phyloP scores from a whole-genome alignment of 2,329 filamentous ascomycete species.

The Fusarium buxicola region DNA sequence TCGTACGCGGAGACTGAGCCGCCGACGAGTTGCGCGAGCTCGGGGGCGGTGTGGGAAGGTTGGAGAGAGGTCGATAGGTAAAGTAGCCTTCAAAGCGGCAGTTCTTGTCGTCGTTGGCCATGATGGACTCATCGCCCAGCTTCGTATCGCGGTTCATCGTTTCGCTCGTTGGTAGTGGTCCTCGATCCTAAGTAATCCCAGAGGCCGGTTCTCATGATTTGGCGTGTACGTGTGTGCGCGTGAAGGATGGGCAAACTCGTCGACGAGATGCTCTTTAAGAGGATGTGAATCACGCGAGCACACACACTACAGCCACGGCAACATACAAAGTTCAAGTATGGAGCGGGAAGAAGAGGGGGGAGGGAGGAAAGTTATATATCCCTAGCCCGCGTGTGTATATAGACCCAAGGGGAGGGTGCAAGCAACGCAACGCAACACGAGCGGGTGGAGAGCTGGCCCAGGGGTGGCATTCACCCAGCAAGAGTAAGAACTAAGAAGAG shows the following conservation, averaged over 20 bases:
- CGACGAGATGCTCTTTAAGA: constrained; percentile 35
- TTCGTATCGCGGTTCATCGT: constrained; percentile 43
- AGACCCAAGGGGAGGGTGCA: constrained; percentile 31
- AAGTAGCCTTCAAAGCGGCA: constrained; percentile 62
- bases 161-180: constrained; percentile 25
- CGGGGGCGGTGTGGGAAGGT: constrained; percentile 74
- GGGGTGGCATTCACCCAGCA: constrained; percentile 33
- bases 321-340: constrained; percentile 33
- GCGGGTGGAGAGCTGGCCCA: constrained; percentile 34
- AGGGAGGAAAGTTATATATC: constrained; percentile 44
- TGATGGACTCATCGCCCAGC: constrained; percentile 21
- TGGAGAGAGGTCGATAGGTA: constrained; percentile 75
- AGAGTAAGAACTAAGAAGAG: constrained; percentile 42
- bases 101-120: constrained; percentile 32
- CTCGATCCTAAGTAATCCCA: constrained; percentile 37
- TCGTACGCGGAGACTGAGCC: constrained; percentile 56
- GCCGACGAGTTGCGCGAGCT: constrained; percentile 61
- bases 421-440: constrained; percentile 40
- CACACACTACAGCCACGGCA: constrained; percentile 37
- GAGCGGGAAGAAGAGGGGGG: constrained; percentile 22
- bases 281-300: constrained; percentile 44
- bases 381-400: constrained; percentile 32
- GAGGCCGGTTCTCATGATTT: constrained; percentile 41
- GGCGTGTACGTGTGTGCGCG: constrained; percentile 28
- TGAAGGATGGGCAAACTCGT: constrained; percentile 25